Percentiles rank a stretch among this genome's conserved stretches.
Conservation (phyloP, 257 asterid genomes). For the Jaltomata sinuosa region DNA sequence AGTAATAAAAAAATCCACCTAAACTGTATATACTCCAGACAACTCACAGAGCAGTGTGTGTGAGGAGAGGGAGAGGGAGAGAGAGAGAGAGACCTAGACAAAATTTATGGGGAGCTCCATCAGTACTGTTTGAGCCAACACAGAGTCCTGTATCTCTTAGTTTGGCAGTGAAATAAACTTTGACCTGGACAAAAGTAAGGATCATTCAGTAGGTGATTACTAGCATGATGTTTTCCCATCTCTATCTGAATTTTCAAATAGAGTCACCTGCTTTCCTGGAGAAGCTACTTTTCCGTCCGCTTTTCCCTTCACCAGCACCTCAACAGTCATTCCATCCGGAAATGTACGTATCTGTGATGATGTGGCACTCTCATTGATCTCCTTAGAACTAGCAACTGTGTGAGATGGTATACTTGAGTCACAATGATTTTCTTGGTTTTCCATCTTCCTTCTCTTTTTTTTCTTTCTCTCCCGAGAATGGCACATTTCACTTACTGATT, state of each 20-base stretch:
- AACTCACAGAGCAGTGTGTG: background rate
- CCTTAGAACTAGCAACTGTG: conserved; percentile 2
- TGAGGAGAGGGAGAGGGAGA: too few relatives aligned
- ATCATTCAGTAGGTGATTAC: background rate
- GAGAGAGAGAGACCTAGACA: conserved; percentile 30
- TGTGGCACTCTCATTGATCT: conserved; percentile 4
- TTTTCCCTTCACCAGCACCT: conserved; percentile 46
- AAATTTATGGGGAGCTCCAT: conserved; percentile 22
- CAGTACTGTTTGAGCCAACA: conserved; percentile 28
- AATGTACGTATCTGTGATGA: conserved; percentile 24
- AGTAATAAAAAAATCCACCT: background rate
- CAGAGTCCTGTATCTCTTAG: conserved; percentile 31
- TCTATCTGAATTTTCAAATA: background rate
- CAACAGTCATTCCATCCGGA: conserved; percentile 55
- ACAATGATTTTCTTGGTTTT: conserved; percentile 1
- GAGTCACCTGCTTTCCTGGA: conserved; percentile 42
- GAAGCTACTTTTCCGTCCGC: conserved; percentile 47
- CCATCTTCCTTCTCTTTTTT: conserved; percentile 5
- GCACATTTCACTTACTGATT: background rate
- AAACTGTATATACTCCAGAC: background rate
- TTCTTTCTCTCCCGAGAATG: conserved; percentile 19
- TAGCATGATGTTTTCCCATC: background rate
- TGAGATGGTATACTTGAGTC: background rate
- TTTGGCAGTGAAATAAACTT: conserved; percentile 38
- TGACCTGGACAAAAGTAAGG: conserved; percentile 33